Evolutionary conservation across 306 rosid genomes (phyloP).

Genomic region (Fagus crenata): DNA sequence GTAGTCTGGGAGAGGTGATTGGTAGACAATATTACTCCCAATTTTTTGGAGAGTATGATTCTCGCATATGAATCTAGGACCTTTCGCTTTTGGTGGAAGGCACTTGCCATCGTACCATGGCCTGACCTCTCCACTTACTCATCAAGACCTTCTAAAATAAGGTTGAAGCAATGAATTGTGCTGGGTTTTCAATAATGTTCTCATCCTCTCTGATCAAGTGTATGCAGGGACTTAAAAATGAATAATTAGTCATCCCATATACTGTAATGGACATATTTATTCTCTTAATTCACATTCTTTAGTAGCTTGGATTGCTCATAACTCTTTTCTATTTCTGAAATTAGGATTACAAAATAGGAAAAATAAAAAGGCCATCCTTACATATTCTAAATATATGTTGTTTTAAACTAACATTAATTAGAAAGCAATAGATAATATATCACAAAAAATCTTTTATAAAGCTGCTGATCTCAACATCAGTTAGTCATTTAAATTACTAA

Average conservation of each 20-base stretch:
- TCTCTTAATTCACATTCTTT: background rate
- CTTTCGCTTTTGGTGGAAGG: too few species aligned
- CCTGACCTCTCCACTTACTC: too few species aligned
- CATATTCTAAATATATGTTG: background rate
- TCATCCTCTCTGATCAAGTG: background rate
- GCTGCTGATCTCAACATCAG: constrained; percentile 1
- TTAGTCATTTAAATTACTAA: constrained; percentile 4
- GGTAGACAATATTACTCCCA: too few species aligned
- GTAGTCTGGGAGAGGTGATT: too few species aligned
- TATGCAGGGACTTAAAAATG: background rate
- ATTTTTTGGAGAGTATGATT: too few species aligned
- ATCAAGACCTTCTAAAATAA: background rate
- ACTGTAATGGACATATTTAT: background rate
- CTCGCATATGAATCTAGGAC: too few species aligned
- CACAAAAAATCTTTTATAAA: background rate
- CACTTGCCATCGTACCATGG: too few species aligned
- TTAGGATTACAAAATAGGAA: background rate
- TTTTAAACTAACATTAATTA: background rate
- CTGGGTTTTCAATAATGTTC: background rate
- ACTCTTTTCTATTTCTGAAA: background rate
- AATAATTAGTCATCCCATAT: background rate
- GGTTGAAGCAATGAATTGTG: background rate
- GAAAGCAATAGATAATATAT: background rate
- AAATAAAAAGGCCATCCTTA: background rate
- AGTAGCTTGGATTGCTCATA: constrained; percentile 4